Conservation (phyloP, 139 green algal species). For the Mesostigma viride region DNA sequence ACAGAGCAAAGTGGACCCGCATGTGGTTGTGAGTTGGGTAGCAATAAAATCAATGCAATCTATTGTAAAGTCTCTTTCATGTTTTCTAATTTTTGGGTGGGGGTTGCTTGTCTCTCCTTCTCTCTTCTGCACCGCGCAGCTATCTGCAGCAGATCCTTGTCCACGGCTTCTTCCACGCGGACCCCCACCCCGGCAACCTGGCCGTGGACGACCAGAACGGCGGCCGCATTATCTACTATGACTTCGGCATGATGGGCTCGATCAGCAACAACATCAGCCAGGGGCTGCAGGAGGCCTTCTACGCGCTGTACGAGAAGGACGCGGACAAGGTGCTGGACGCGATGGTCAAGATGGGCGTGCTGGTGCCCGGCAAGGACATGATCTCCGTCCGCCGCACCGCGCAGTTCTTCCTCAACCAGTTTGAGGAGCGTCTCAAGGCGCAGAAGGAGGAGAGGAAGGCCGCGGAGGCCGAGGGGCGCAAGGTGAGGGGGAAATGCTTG, state of each 20-base stretch:
- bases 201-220: slow-evolving; percentile 63
- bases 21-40: no score
- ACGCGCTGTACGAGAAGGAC: slow-evolving; percentile 87
- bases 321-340: slow-evolving; percentile 66
- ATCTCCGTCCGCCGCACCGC: slow-evolving; percentile 79
- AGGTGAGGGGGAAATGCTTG: no score
- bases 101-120: no score
- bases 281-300: slow-evolving; percentile 93
- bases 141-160: slow-evolving; percentile 91
- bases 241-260: slow-evolving; percentile 85
- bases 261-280: slow-evolving; percentile 48
- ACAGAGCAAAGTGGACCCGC: no score
- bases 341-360: slow-evolving; percentile 81
- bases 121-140: no score
- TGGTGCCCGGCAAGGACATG: slow-evolving; percentile 65
- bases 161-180: slow-evolving; percentile 89
- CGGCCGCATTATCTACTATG: slow-evolving; percentile 86
- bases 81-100: no score
- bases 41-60: no score
- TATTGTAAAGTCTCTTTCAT: no score
- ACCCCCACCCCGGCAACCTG: slow-evolving; percentile 92
- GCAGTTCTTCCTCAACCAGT: slow-evolving; percentile 90
- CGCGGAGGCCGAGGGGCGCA: slow-evolving; percentile 26
- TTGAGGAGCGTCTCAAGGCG: slow-evolving; percentile 46
- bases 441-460: slow-evolving; percentile 46